Base-by-base conservation (phyloP, 202 grass and related monocot species). In the Panicum virgatum region DNA sequence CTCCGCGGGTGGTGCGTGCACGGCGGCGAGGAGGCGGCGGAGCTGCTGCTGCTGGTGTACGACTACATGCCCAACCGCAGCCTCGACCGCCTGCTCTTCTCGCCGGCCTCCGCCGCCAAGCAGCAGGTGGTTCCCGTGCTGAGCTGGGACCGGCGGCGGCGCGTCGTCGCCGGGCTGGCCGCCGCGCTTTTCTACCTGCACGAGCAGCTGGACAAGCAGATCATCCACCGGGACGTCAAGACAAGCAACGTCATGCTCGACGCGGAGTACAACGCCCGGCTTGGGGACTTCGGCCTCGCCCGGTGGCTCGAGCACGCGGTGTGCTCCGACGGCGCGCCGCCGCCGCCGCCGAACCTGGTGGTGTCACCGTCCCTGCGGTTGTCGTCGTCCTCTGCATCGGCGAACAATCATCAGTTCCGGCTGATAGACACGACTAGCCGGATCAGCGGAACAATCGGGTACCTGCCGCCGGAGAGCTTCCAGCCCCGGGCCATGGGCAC, bases 191-290 rank as follows among this genome's bases (percentile, higher is more conserved):
- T 87, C 62, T 97, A 97, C 78, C 85, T 97, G 72, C 94, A 97
- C 43, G 92, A 97, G 75, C 86, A 97, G 82, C 94, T 94, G 1
- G 94, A 94, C 83, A 92, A 89, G 38, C 94, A 97, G 74, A 97
- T 97, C 80, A 94, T 97, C 62, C 94, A 97, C 86, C 90, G 94
- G 9, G 92, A 97, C 45, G 88, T 97, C 18, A 97, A 97, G 88
- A 81, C 94, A 39, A 97, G 94, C 81, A 97, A 97, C 92, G 92
- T 97, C 57, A 97, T 97, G 94, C 85, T 97, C 38, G 94, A 97
- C 23, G 76, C 89, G 0, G 87, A 91, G 48, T 94, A 78, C 86
- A 97, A 97, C 86, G 94, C 94, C 14, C 80, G 94, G 3, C 94
- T 97, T 4, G 94, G 94, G 0, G 94, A 97, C 78, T 97, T 97